phyloP scores from a whole-genome alignment of 2,329 filamentous ascomycete genomes.

The Ophiostoma himal-ulmi region DNA sequence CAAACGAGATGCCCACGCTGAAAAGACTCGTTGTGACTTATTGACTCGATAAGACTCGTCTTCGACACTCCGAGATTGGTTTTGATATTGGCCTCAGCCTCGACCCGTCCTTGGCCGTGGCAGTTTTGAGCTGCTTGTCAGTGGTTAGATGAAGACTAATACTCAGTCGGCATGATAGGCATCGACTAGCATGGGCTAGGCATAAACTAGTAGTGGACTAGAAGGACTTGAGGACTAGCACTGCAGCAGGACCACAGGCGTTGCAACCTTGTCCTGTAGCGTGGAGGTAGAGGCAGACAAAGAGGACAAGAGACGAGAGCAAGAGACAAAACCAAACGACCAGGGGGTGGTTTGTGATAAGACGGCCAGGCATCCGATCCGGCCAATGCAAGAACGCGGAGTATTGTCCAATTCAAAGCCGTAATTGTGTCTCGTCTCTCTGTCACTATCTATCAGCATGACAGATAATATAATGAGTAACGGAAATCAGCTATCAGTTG shows the following conservation, averaged over 20 bases:
- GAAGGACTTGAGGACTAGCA: background rate
- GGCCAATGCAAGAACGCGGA: slow-evolving; percentile 18
- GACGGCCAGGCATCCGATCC: background rate
- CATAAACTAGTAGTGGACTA: background rate
- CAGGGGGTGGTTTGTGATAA: slow-evolving; percentile 1
- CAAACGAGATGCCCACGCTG: background rate
- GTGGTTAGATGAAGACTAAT: background rate
- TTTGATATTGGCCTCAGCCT: background rate
- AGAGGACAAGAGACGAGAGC: too few relatives aligned
- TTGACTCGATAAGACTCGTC: too few relatives aligned
- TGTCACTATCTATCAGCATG: background rate
- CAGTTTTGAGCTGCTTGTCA: background rate
- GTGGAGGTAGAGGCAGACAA: background rate
- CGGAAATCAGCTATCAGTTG: background rate
- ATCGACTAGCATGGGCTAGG: background rate
- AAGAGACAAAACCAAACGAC: background rate
- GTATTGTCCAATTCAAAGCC: slow-evolving; percentile 25
- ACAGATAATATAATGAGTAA: background rate
- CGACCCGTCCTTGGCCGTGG: background rate
- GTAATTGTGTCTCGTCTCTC: slow-evolving; percentile 20
- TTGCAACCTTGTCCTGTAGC: background rate
- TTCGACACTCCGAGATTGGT: too few relatives aligned
- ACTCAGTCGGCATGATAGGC: too few relatives aligned
- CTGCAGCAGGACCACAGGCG: background rate
- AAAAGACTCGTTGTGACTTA: background rate